phyloP scores from a whole-genome alignment of 2,329 filamentous ascomycete species.

The Scorias spongiosa region DNA sequence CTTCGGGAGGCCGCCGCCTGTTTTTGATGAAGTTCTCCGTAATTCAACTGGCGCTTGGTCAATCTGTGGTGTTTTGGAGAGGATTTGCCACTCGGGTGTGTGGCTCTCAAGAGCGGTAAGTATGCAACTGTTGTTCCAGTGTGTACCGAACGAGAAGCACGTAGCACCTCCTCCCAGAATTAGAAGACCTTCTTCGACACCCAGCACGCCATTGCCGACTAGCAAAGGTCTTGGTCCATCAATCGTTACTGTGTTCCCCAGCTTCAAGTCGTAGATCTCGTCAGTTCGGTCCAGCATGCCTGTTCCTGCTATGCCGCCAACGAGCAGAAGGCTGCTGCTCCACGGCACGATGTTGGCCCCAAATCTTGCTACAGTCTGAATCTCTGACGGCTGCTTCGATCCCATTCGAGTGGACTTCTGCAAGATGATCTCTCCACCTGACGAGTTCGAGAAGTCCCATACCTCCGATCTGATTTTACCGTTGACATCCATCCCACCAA shows the following conservation, averaged over 20 bases:
- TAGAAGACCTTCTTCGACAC: slow-evolving; percentile 36
- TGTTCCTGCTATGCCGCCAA: slow-evolving; percentile 36
- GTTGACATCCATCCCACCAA: slow-evolving; percentile 47
- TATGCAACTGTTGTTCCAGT: slow-evolving; percentile 52
- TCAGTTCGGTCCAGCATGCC: slow-evolving; percentile 30
- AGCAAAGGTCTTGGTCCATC: slow-evolving; percentile 47
- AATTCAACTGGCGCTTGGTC: not conserved
- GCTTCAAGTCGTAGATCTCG: slow-evolving; percentile 36
- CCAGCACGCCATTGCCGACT: slow-evolving; percentile 47
- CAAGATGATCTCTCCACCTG: no score
- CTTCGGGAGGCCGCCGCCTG: no score
- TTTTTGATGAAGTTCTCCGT: no score
- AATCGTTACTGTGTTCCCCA: slow-evolving; percentile 14
- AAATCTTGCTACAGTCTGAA: slow-evolving; percentile 26
- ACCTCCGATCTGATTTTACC: not conserved
- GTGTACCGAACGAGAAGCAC: slow-evolving; percentile 82
- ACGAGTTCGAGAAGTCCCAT: no score
- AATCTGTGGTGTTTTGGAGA: not conserved
- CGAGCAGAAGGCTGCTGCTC: slow-evolving; percentile 31
- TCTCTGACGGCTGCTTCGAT: slow-evolving; percentile 2
- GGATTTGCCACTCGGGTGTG: not conserved
- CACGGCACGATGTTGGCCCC: slow-evolving; percentile 37
- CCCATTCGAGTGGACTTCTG: no score
- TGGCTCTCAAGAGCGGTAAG: slow-evolving; percentile 5
- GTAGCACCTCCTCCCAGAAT: slow-evolving; percentile 69